Base-by-base conservation (phyloP, 257 asterid species). In the Gardenia jasminoides region DNA sequence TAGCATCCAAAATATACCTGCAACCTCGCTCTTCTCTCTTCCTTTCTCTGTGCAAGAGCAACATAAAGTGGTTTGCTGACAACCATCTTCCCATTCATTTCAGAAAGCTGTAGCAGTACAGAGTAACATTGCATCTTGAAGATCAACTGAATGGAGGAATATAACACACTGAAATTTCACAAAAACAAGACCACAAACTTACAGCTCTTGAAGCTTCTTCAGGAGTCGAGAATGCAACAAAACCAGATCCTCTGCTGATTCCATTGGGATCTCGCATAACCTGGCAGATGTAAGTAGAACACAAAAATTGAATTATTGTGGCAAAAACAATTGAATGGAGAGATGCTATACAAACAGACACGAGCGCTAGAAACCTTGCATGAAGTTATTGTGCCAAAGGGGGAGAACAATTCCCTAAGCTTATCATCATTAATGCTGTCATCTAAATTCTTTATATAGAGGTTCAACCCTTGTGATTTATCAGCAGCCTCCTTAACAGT, bases 201-300 rank as follows among this genome's bases (percentile, higher is more conserved):
- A 94, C 99, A 56, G 99, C 99, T 89, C 88, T 86, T 62, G 99
- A 87, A 76, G 98, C 94, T 83, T 92, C 98, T 74, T 93, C 97
- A 31, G 98, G 92, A 11, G 94, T 88, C 80, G 96, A 86, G 82
- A 91, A 94, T 44, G 98, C 97, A 83, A 94, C 99, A 91, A 94
- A 94, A n/a, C 97, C 99, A 26, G 96, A 94, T 33, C 99, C 99
- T 79, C 91, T 88, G 91, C 99, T 94, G 70, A 88, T 85, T 62
- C 99, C 98, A 79, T 85, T 92, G 61, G 94, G 95, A 77, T 92
- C 99, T 76, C 90, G 85, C 99, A 94, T 92, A 72, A 94, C 99
- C 99, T 94, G 72, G 72, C 1, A 78, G 70, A 83, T 13, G 80
- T 66, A 36, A 4, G 31, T 0, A 65, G 15, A 47, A 15, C 11